phyloP scores from a whole-genome alignment of 2,329 filamentous ascomycete genomes.

The Pseudogymnoascus sp. region DNA sequence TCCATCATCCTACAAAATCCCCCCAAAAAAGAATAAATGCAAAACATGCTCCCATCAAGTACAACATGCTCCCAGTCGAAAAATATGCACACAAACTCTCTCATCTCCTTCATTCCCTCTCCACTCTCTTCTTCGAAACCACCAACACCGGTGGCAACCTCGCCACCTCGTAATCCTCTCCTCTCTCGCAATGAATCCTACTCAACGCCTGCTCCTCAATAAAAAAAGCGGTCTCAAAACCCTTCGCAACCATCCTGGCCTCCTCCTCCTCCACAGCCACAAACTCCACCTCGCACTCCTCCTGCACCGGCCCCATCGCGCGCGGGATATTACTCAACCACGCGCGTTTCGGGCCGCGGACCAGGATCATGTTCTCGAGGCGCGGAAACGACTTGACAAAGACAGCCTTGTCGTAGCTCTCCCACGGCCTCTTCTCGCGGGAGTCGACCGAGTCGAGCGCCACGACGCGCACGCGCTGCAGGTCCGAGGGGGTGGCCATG shows the following conservation, averaged over 20 bases:
- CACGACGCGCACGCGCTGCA: conserved; percentile 31
- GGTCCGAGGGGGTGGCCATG: conserved; percentile 24
- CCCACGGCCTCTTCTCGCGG: conserved; percentile 40
- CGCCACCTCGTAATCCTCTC: conserved; percentile 18
- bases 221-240: conserved; percentile 22
- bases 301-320: not conserved
- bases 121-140: conserved; percentile 11
- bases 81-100: not conserved
- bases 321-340: conserved; percentile 8
- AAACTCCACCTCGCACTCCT: conserved; percentile 16
- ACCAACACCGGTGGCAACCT: conserved; percentile 21
- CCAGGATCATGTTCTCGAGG: conserved; percentile 21
- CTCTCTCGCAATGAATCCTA: conserved; percentile 18
- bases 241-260: conserved; percentile 20
- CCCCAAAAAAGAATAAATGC: not conserved
- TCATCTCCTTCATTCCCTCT: not conserved
- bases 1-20: not conserved
- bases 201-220: conserved; percentile 21
- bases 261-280: conserved; percentile 17
- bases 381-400: conserved; percentile 36
- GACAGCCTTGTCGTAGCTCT: conserved; percentile 42
- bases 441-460: conserved; percentile 40
- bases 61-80: not conserved
- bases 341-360: conserved; percentile 18
- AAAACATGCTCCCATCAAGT: not conserved